These are phyloP conservation scores for Suillus weaverae DNA, from an alignment of 768 basidiomycete genomes.

Conservation along the genomic window DNA sequence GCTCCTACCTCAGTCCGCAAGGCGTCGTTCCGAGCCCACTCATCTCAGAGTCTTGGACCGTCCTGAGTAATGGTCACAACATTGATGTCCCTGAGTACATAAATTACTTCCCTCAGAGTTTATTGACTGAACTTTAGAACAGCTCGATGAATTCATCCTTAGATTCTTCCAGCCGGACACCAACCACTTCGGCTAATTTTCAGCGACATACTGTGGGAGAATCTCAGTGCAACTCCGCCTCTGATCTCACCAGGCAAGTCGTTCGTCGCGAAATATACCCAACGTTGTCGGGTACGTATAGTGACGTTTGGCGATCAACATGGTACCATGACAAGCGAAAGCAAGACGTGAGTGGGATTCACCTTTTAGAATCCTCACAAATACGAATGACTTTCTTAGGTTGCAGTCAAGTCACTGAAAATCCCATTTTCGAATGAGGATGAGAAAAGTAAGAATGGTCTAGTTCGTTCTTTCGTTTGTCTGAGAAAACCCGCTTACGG, in stretches of 20 bases:
- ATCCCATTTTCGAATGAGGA: not conserved
- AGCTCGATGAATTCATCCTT: not conserved
- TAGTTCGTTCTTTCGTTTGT: not conserved
- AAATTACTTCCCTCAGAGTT: not conserved
- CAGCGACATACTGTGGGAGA: not conserved
- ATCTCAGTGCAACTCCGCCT: not conserved
- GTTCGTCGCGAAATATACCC: not conserved
- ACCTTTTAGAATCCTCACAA: not conserved
- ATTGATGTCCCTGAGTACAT: not conserved
- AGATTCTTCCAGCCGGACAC: not conserved
- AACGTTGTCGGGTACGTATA: not conserved
- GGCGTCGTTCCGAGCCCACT: not conserved
- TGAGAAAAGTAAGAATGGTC: not conserved
- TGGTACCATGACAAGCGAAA: not conserved
- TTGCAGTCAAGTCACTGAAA: constrained; percentile 2
- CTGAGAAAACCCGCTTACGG: not conserved
- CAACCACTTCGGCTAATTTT: not conserved
- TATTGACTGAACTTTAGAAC: not conserved
- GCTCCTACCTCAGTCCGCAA: not conserved
- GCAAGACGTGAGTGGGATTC: not conserved
- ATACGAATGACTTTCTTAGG: not conserved
- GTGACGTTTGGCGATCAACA: not conserved
- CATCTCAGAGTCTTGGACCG: not conserved
- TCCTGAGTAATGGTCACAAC: not conserved
- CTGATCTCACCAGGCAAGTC: not conserved